phyloP scores from a whole-genome alignment of 768 basidiomycete genomes.

The Russula vinacea region DNA sequence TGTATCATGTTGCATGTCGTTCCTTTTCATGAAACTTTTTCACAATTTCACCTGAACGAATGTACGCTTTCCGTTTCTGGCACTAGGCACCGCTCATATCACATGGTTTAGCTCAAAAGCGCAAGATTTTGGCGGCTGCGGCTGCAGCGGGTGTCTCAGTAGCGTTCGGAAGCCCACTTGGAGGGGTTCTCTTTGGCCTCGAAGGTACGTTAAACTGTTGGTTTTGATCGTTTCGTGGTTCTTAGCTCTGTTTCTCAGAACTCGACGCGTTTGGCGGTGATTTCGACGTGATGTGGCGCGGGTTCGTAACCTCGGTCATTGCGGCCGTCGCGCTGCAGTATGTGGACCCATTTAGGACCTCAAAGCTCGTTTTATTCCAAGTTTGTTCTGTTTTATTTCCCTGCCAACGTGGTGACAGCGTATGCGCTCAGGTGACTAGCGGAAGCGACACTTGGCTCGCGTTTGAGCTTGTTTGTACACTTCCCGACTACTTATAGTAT shows the following conservation, averaged over 20 bases:
- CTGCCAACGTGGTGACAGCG: neutral
- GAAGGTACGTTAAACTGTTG: slow-evolving; percentile 46
- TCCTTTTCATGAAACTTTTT: slow-evolving; percentile 59
- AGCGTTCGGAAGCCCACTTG: slow-evolving; percentile 83
- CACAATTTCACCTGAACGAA: slow-evolving; percentile 75
- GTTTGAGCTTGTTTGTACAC: slow-evolving; percentile 58
- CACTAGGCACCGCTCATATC: neutral
- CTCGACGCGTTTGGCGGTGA: slow-evolving; percentile 66
- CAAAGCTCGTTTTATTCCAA: slow-evolving; percentile 78
- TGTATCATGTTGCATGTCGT: slow-evolving; percentile 79
- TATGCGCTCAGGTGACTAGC: slow-evolving; percentile 48
- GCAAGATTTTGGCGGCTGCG: slow-evolving; percentile 77
- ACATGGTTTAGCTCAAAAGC: slow-evolving; percentile 58
- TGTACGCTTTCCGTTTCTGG: slow-evolving; percentile 39
- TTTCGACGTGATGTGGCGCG: slow-evolving; percentile 77
- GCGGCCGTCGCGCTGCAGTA: slow-evolving; percentile 83
- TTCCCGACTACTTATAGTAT: neutral
- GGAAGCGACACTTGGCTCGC: slow-evolving; percentile 62
- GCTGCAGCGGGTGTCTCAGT: slow-evolving; percentile 86
- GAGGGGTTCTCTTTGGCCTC: slow-evolving; percentile 81
- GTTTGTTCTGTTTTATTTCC: slow-evolving; percentile 38
- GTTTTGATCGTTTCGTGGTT: neutral
- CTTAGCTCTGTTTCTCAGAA: slow-evolving; percentile 40
- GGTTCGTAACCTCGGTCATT: slow-evolving; percentile 86
- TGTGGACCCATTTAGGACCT: slow-evolving; percentile 82